A percentile compares a stretch with the other conserved stretches of the same genome.
Conservation (phyloP, 2,329 filamentous ascomycete genomes). For the Albophoma yamanashiensis region DNA sequence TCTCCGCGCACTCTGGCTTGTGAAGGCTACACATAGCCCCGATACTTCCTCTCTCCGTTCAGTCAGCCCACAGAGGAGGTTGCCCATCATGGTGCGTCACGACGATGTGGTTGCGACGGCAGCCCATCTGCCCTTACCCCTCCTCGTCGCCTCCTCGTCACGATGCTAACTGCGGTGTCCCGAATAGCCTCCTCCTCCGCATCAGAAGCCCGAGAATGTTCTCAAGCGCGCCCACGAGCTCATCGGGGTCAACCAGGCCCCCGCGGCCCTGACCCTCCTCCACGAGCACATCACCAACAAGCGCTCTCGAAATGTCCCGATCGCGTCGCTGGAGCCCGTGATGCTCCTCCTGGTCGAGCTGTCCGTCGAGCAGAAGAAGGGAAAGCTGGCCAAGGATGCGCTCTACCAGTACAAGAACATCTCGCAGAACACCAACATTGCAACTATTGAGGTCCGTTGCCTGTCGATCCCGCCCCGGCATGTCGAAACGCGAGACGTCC, state of each 20-base stretch:
- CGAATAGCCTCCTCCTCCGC: slow-evolving; percentile 77
- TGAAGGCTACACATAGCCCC: slow-evolving; percentile 25
- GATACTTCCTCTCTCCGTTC: slow-evolving; percentile 25
- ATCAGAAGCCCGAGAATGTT: slow-evolving; percentile 98
- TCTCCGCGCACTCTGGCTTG: slow-evolving; percentile 24
- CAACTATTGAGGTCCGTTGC: slow-evolving; percentile 74
- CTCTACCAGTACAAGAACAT: slow-evolving; percentile 99
- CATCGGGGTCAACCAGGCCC: slow-evolving; percentile 90
- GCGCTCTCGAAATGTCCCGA: slow-evolving; percentile 92
- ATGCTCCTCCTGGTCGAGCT: slow-evolving; percentile 97
- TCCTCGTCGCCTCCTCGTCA: slow-evolving; percentile 10
- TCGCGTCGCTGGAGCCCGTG: slow-evolving; percentile 90
- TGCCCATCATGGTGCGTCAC: slow-evolving; percentile 38
- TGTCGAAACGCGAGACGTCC: neutral
- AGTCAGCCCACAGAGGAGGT: slow-evolving; percentile 34
- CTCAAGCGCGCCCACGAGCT: slow-evolving; percentile 97
- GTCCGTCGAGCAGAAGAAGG: slow-evolving; percentile 94
- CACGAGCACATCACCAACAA: slow-evolving; percentile 99
- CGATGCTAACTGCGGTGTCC: slow-evolving; percentile 16
- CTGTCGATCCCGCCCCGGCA: neutral
- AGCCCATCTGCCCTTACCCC: slow-evolving; percentile 14
- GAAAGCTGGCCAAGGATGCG: slow-evolving; percentile 96
- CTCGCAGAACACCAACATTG: slow-evolving; percentile 96
- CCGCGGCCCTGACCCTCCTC: slow-evolving; percentile 84
- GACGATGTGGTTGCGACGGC: slow-evolving; percentile 2